Evolutionary conservation across 192 early-diverging fungal species (phyloP), one percentile per base, ranked within the genome.

Genomic region (Chytriomyces confervae): DNA sequence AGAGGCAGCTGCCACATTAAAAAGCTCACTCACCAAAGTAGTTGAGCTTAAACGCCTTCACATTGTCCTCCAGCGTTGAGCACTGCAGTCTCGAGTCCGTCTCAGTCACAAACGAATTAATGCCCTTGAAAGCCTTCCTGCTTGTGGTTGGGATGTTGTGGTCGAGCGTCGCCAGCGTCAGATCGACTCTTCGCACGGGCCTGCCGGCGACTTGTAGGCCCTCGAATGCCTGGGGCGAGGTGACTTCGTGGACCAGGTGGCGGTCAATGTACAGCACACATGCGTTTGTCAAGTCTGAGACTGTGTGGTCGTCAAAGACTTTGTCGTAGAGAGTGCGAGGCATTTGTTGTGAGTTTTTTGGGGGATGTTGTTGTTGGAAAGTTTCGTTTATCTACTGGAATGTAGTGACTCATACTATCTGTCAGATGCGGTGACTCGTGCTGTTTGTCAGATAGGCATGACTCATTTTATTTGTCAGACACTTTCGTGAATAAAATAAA

Each of bases 161-260:
- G 82, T 92, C 91, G 18, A 92, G 88, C 18, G 91, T 92, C 13
- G 87, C 88, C 2, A 92, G 81, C 11, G 91, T 92, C 65, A 84
- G 83, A 80, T 92, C 91, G 4, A 84, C 80, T 36, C 91, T 79
- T 69, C 91, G 85, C 0, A 92, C 91, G 27, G 71, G 61, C 16
- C 91, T 77, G 29, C 60, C 61, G 0, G 91, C 89, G 70, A 86
- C 87, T 11, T 84, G 79, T 6, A 92, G 84, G 49, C 91, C 91
- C 80, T 92, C 91, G 77, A 91, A 92, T 24, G 91, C 91, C 71
- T 76, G 74, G 3, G 91, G 91, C 20, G 84, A 86, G n/a, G 91
- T 92, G 50, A 92, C 91, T 77, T 89, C 89, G 79, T 92, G 91
- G 46, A 91, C 90, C 48, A 92, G 83, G 73, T 92, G 91, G 48